A percentile compares a stretch with the other conserved stretches of the same genome.
Evolutionary conservation across 2,329 filamentous ascomycete species (phyloP).

Genomic region (Biscogniauxia sp.): DNA sequence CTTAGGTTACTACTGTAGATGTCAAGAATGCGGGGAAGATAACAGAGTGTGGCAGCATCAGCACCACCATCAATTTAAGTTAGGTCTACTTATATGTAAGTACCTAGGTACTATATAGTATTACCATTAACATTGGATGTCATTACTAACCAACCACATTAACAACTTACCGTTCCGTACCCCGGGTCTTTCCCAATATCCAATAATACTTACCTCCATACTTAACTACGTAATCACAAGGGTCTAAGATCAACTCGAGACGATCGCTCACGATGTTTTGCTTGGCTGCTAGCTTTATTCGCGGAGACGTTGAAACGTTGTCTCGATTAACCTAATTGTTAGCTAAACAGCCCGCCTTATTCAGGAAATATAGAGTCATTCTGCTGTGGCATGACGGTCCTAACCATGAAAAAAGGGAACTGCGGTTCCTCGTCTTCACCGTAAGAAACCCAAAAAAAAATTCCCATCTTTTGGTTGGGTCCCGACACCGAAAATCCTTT

Average conservation of each 20-base stretch:
- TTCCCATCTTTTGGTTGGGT: neutral
- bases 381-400: neutral
- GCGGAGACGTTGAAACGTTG: too few relatives aligned
- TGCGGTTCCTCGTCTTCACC: neutral
- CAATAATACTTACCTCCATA: too few relatives aligned
- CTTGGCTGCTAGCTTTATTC: neutral
- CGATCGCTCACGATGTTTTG: neutral
- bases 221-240: neutral
- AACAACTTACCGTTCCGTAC: too few relatives aligned
- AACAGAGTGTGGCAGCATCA: neutral
- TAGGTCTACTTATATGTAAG: too few relatives aligned
- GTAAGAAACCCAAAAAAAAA: too few relatives aligned
- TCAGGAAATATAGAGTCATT: neutral
- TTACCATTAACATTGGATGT: too few relatives aligned
- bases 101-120: too few relatives aligned
- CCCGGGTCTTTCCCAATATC: too few relatives aligned
- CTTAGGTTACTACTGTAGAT: too few relatives aligned
- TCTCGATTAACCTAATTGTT: neutral
- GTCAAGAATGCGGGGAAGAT: constrained; percentile 5
- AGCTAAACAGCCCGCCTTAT: neutral
- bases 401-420: neutral
- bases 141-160: too few relatives aligned
- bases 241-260: neutral
- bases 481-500: neutral
- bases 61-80: too few relatives aligned